Conservation (phyloP, 352 stramenopile species). For the Globisporangium camurandrum region DNA sequence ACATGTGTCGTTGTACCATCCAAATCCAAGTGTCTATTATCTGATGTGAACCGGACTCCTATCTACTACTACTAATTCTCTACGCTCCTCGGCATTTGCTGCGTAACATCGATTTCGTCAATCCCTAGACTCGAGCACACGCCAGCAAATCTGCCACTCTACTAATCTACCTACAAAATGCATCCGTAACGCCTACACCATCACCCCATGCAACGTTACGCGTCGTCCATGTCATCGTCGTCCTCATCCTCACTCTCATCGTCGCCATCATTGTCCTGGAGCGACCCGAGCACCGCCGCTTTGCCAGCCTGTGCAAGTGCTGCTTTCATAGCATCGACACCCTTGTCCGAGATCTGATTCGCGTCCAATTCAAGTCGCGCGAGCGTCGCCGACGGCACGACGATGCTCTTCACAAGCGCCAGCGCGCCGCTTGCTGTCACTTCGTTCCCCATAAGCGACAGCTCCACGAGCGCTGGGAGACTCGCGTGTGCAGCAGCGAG, state of each 20-base stretch:
- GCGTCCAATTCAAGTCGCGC: slow-evolving; percentile 46
- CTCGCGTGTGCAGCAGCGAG: slow-evolving; percentile 22
- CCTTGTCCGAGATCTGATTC: slow-evolving; percentile 74
- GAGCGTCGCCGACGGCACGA: slow-evolving; percentile 35
- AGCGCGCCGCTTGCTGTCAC: slow-evolving; percentile 70
- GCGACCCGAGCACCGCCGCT: slow-evolving; percentile 44
- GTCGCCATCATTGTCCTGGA: slow-evolving; percentile 82
- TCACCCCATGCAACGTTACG: no score
- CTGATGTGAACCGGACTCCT: no score
- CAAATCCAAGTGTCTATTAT: no score
- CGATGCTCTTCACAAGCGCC: slow-evolving; percentile 35
- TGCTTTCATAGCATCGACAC: slow-evolving; percentile 32
- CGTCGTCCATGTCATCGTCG: no score
- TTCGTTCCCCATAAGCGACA: slow-evolving; percentile 67
- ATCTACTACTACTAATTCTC: no score
- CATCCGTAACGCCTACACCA: no score
- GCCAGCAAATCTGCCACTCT: no score
- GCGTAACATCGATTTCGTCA: no score
- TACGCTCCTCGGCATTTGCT: no score
- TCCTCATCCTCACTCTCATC: slow-evolving; percentile 40
- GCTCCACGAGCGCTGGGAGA: slow-evolving; percentile 32
- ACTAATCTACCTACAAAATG: no score
- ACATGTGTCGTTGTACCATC: no score
- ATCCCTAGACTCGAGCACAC: no score
- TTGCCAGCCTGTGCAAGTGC: slow-evolving; percentile 41